Base-by-base conservation (phyloP, 345 rosid species). In the Eutrema heterophyllum region DNA sequence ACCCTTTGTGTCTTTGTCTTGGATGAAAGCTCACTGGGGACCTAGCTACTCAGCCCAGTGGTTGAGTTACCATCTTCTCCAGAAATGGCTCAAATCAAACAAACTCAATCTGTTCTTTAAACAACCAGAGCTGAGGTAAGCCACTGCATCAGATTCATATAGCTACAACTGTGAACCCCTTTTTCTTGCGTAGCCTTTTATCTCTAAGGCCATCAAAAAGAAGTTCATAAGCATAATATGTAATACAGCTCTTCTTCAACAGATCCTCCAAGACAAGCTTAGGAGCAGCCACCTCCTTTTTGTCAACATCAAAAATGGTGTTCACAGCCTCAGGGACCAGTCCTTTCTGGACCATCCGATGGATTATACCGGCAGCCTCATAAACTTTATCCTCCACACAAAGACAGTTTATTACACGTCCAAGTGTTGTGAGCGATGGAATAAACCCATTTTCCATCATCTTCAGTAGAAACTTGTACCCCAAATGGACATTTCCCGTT, bases 221-320 rank as follows among this genome's bases (percentile, higher is more conserved):
- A 75, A 91, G 93, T 75, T 92, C 91, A 7, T 91, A 92, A 4
- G 97, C 84, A 79, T 79, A 87, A 70, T 92, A 92, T 26, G 92
- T 91, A 82, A 94, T 86, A 67, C 82, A 78, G 70, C 92, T 81
- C 78, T 85, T 88, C 84, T 84, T 94, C 88, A 94, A 81, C 78
- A 92, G 80, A 75, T 91, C 90, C 78, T 94, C 98, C 79, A 92
- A 85, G 46, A 89, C 81, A 71, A 91, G 89, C 88, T 94, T 92
- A 27, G 96, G 98, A 46, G 98, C 92, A 15, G 95, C 97, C 62
- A 87, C 82, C 60, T 77, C 88, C 83, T 64, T 91, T 74, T 91
- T 94, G 64, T 87, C 87, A 62, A 88, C 80, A 61, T 91, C 96
- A 63, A 85, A 89, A 72, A 92, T 92, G 10, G 84, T 80, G 75